phyloP scores from a whole-genome alignment of 352 stramenopile species.

The Phytophthora podocarpi region DNA sequence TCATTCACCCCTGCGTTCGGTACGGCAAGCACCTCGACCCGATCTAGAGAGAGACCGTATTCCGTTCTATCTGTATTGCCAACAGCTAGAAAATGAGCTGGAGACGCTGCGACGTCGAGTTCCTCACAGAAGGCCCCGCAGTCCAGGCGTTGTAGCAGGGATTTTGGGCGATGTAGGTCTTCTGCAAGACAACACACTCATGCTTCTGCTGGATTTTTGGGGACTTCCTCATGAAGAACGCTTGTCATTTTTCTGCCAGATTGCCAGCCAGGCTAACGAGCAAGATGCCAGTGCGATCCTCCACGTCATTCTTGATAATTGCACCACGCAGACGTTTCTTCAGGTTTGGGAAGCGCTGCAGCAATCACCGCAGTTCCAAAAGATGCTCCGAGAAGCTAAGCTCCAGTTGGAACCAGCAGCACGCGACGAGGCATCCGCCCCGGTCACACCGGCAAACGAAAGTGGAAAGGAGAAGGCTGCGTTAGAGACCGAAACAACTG shows the following conservation, averaged over 20 bases:
- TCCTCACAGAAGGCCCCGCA: slow-evolving; percentile 29
- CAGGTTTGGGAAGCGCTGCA: slow-evolving; percentile 59
- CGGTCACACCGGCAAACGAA: background rate
- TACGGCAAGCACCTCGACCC: background rate
- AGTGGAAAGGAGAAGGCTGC: slow-evolving; percentile 8
- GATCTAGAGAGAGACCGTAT: slow-evolving; percentile 14
- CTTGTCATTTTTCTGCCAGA: slow-evolving; percentile 70
- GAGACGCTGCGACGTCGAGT: slow-evolving; percentile 44
- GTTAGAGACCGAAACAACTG: background rate
- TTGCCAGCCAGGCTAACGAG: slow-evolving; percentile 61
- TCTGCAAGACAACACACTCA: slow-evolving; percentile 61
- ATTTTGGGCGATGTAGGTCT: slow-evolving; percentile 52
- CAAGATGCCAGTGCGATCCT: slow-evolving; percentile 55
- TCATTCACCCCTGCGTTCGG: slow-evolving; percentile 1
- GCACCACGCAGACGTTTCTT: slow-evolving; percentile 46
- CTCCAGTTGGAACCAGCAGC: slow-evolving; percentile 11
- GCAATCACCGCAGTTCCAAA: slow-evolving; percentile 51
- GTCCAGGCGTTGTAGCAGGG: slow-evolving; percentile 14
- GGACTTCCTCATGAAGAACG: slow-evolving; percentile 59
- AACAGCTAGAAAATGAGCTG: slow-evolving; percentile 65
- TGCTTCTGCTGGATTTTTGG: slow-evolving; percentile 73
- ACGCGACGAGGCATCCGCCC: background rate
- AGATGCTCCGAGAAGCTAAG: slow-evolving; percentile 34
- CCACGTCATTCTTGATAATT: slow-evolving; percentile 54
- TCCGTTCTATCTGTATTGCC: slow-evolving; percentile 69